phyloP scores from a whole-genome alignment of 768 basidiomycete genomes.

The Butyriboletus loyo region DNA sequence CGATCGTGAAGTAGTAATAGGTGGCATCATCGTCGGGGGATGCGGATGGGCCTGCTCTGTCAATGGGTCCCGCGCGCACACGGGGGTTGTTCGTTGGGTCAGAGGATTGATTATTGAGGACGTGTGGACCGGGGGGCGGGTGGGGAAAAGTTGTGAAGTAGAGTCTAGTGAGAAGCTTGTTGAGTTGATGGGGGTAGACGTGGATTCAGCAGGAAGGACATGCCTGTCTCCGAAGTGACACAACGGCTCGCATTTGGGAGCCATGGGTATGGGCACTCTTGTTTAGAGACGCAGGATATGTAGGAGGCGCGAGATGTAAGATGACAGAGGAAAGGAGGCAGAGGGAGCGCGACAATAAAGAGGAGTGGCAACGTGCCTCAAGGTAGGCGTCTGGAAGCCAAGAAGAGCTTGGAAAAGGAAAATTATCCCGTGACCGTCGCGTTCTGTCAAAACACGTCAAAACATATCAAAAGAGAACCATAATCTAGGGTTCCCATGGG shows the following conservation, averaged over 20 bases:
- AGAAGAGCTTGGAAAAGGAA: conserved; percentile 33
- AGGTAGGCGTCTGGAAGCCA: conserved; percentile 26
- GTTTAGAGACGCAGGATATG: conserved; percentile 6
- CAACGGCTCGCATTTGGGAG: conserved; percentile 64
- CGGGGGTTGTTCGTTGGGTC: conserved; percentile 55
- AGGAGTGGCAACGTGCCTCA: conserved; percentile 29
- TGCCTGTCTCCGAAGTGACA: conserved; percentile 80
- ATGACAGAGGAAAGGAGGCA: conserved; percentile 2
- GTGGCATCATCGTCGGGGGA: conserved; percentile 72
- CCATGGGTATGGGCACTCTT: conserved; percentile 30
- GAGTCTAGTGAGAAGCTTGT: conserved; percentile 45
- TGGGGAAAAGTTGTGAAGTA: conserved; percentile 89
- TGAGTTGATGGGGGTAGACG: conserved; percentile 6
- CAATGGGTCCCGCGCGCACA: conserved; percentile 58
- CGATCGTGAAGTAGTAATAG: conserved; percentile 91
- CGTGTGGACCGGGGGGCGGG: conserved; percentile 63
- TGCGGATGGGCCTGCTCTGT: conserved; percentile 56
- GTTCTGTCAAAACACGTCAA: conserved; percentile 26
- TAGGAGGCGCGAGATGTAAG: background rate
- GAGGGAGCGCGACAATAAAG: conserved; percentile 22
- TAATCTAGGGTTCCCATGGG: conserved; percentile 16
- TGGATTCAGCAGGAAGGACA: conserved; percentile 16
- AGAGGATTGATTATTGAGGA: conserved; percentile 57
- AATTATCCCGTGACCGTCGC: conserved; percentile 36
- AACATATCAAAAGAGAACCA: conserved; percentile 21